Percentiles rank a stretch among this genome's conserved stretches.
Conservation (phyloP, 2,329 filamentous ascomycete genomes). For the Monosporascus sp. region DNA sequence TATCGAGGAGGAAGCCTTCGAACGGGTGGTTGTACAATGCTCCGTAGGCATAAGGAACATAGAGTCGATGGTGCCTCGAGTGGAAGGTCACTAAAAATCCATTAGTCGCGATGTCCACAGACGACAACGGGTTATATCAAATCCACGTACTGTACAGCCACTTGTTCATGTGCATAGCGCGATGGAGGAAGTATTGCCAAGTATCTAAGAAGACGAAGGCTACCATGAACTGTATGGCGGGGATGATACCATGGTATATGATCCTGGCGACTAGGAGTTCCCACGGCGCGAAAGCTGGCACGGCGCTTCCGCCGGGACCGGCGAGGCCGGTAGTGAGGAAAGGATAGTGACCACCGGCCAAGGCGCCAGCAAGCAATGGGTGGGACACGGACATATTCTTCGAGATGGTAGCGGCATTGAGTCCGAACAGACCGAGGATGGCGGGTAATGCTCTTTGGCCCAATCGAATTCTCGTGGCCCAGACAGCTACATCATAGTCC, state of each 20-base stretch:
- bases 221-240: slow-evolving; percentile 68
- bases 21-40: slow-evolving; percentile 95
- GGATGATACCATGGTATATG: slow-evolving; percentile 76
- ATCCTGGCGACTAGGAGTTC: slow-evolving; percentile 69
- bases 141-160: slow-evolving; percentile 84
- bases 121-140: slow-evolving; percentile 51
- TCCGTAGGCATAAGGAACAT: slow-evolving; percentile 95
- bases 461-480: slow-evolving; percentile 77
- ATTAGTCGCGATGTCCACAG: slow-evolving; percentile 34
- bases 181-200: slow-evolving; percentile 98
- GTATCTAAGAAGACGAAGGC: slow-evolving; percentile 80
- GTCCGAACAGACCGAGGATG: slow-evolving; percentile 64
- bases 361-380: slow-evolving; percentile 67
- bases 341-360: slow-evolving; percentile 80
- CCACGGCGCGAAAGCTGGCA: slow-evolving; percentile 77
- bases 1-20: slow-evolving; percentile 91
- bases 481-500: slow-evolving; percentile 82
- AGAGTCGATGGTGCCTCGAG: slow-evolving; percentile 91
- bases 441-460: slow-evolving; percentile 73
- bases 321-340: slow-evolving; percentile 57
- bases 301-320: slow-evolving; percentile 43
- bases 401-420: slow-evolving; percentile 72
- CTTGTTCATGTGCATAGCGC: slow-evolving; percentile 94
- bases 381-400: slow-evolving; percentile 68
- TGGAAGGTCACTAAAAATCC: slow-evolving; percentile 69